Conservation (phyloP, 2,329 filamentous ascomycete species). For the Pseudopyricularia javanii region DNA sequence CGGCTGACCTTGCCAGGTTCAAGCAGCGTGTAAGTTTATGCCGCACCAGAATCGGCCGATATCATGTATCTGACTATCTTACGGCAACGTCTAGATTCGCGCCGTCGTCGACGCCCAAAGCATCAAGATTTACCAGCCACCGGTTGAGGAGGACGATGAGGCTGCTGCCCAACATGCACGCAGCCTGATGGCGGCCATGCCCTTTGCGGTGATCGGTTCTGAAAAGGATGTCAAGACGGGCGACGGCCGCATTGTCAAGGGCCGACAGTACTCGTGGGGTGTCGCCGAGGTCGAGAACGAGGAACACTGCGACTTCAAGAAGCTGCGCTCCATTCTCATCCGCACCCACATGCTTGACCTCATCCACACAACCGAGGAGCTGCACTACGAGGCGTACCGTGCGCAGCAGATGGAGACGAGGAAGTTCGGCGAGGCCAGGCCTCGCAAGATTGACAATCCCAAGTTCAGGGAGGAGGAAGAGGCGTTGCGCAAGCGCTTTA, state of each 20-base stretch:
- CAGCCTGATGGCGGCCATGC: constrained; percentile 92
- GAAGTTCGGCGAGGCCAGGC: constrained; percentile 96
- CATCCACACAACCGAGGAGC: constrained; percentile 98
- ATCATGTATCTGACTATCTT: not conserved
- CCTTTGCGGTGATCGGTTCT: constrained; percentile 95
- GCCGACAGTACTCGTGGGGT: constrained; percentile 97
- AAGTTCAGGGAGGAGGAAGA: constrained; percentile 99
- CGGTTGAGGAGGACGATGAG: constrained; percentile 96
- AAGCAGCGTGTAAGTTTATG: constrained; percentile 69
- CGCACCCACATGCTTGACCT: constrained; percentile 99
- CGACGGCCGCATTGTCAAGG: constrained; percentile 95
- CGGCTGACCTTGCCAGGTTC: constrained; percentile 80
- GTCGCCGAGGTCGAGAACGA: constrained; percentile 99
- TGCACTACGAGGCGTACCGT: constrained; percentile 98
- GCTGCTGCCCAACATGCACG: constrained; percentile 89
- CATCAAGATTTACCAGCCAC: constrained; percentile 99
- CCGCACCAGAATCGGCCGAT: not conserved
- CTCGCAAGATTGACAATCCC: constrained; percentile 97
- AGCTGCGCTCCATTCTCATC: constrained; percentile 96
- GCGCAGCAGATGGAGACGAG: constrained; percentile 99
- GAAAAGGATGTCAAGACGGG: constrained; percentile 98
- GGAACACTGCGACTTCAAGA: constrained; percentile 99
- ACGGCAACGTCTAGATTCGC: constrained; percentile 52
- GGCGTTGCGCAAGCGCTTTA: constrained; percentile 95
- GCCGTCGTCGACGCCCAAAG: constrained; percentile 95